A percentile compares a stretch with the other conserved stretches of the same genome.
Conservation (phyloP, 306 rosid genomes). For the Phaseolus lunatus region DNA sequence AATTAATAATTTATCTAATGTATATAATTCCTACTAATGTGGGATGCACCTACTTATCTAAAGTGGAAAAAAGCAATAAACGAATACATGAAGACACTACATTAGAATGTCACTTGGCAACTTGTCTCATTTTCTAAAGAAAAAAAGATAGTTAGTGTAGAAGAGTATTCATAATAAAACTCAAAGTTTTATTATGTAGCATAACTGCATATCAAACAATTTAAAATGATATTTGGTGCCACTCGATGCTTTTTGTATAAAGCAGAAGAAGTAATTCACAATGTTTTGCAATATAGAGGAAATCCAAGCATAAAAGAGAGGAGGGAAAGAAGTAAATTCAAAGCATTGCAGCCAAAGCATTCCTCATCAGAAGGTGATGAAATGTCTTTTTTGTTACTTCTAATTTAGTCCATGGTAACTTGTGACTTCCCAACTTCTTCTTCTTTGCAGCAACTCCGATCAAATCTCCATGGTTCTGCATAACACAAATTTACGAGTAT, state of each 20-base stretch:
- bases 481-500: slow-evolving; percentile 30
- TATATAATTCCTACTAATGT: too few species aligned
- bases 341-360: slow-evolving; percentile 64
- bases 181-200: too few species aligned
- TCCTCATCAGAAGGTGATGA: slow-evolving; percentile 59
- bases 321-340: slow-evolving; percentile 44
- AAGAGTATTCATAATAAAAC: too few species aligned
- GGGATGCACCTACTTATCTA: too few species aligned
- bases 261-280: slow-evolving; percentile 28
- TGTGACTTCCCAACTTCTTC: slow-evolving; percentile 65
- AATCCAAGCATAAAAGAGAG: slow-evolving; percentile 41
- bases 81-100: too few species aligned
- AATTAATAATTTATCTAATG: too few species aligned
- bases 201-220: background rate
- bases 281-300: slow-evolving; percentile 29
- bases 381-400: slow-evolving; percentile 54
- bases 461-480: slow-evolving; percentile 64
- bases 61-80: too few species aligned
- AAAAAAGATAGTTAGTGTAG: too few species aligned
- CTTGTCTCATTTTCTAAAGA: too few species aligned
- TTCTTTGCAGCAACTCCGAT: slow-evolving; percentile 71
- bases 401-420: slow-evolving; percentile 71
- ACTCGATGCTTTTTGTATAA: background rate
- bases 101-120: too few species aligned
- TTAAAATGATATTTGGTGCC: background rate